phyloP scores from a whole-genome alignment of 1,284 basidiomycete genomes.

The Trametes versicolor region DNA sequence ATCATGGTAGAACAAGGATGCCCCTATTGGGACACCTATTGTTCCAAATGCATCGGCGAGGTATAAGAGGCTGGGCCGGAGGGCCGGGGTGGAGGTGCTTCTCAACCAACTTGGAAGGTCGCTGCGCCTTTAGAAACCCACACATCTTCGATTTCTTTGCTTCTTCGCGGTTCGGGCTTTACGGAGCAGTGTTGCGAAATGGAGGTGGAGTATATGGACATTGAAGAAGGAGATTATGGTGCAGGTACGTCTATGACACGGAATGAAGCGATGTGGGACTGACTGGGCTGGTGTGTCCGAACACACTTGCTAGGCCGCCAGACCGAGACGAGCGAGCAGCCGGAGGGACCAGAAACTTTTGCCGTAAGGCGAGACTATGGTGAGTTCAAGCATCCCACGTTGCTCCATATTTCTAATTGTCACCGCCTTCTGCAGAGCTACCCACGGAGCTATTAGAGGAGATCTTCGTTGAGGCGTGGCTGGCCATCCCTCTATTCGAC shows the following conservation, averaged over 20 bases:
- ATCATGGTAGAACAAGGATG: constrained; percentile 14
- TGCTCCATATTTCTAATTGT: neutral
- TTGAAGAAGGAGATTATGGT: neutral
- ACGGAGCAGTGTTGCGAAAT: neutral
- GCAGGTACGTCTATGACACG: neutral
- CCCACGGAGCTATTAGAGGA: constrained; percentile 11
- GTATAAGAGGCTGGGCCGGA: constrained; percentile 6
- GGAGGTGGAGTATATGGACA: neutral
- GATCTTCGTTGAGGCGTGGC: constrained; percentile 16
- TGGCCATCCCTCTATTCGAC: constrained; percentile 10
- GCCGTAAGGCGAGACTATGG: neutral
- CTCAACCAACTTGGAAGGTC: constrained; percentile 1
- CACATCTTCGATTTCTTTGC: neutral
- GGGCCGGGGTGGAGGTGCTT: neutral
- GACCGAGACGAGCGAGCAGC: too few species aligned
- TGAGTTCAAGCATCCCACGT: neutral
- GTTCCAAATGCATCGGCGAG: neutral
- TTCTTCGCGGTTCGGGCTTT: neutral
- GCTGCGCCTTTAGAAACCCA: neutral
- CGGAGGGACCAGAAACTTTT: too few species aligned
- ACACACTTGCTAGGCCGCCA: too few species aligned
- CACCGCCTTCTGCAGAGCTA: neutral
- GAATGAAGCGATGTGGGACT: neutral
- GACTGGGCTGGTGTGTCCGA: too few species aligned
- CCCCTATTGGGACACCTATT: constrained; percentile 15